Base-by-base conservation (phyloP, 768 basidiomycete species). In the Porpolomopsis calyptriformis region DNA sequence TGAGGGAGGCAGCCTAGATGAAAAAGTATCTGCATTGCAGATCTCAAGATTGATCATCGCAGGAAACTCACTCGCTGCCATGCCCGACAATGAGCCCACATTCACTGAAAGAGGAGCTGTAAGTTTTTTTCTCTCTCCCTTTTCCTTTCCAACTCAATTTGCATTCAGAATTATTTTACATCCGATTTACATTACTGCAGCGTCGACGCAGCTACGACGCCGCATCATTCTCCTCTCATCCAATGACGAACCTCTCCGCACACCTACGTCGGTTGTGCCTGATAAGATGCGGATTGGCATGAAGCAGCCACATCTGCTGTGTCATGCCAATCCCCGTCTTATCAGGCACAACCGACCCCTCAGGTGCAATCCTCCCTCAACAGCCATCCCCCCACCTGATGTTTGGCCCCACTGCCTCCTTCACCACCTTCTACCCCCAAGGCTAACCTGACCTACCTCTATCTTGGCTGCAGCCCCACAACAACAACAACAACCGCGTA, bases 301-400 rank as follows among this genome's bases (percentile, higher is more conserved):
- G 14, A 78, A 72, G 10, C 78, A 74, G 4, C 80, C n/a, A n/a
- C n/a, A n/a, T 97, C 40, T 76, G 80, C 4, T 74, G 78, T 10
- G 73, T 78, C 14, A 69, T 99, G 53, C 87, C 93, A 1, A 72
- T 97, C 26, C 90, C 93, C 56, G 67, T 99, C 23, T 70, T 98
- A 34, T 88, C 93, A 2, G 96, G 96, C 6, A 77, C 80, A 43
- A 71, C 74, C 27, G 96, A 99, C 62, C 96, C 94, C 2, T 77
- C 90, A 11, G 90, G 88, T 0, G 74, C 76, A 0, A 90, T 93
- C 31, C 67, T 99, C 53, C 96, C 96, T 2, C 96, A 99, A 60
- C 96, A 96, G 56, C 74, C 89, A 0, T 74, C 97, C 53, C 96
- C 96, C 40, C 77, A 82, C 25, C 85, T 89, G 4, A 92, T 98